These are phyloP conservation scores for Leishmania braziliensis DNA, from an alignment of 208 protist species.

Conservation along the genomic window DNA sequence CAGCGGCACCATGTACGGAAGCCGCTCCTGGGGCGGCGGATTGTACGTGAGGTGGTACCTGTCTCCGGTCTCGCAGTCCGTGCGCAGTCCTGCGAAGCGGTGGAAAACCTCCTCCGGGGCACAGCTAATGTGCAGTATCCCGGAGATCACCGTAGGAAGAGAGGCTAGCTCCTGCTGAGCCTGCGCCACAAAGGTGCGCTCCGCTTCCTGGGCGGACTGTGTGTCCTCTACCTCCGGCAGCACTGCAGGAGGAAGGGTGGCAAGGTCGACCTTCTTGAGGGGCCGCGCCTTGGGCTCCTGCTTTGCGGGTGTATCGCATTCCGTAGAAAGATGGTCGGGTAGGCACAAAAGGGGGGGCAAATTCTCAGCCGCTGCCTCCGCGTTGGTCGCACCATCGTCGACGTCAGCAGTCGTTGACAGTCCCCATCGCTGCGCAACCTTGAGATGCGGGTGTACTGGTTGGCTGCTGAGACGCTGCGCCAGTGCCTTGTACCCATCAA, in stretches of 20 bases:
- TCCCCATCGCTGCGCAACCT: constrained; percentile 11
- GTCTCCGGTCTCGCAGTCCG: constrained; percentile 74
- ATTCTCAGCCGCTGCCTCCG: background rate
- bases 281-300: constrained; percentile 52
- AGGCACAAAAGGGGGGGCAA: constrained; percentile 26
- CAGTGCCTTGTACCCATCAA: constrained; percentile 41
- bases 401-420: background rate
- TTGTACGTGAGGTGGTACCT: constrained; percentile 85
- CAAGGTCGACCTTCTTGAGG: constrained; percentile 66
- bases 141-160: constrained; percentile 44
- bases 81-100: constrained; percentile 81
- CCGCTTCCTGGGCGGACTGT: constrained; percentile 33
- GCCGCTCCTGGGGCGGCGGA: constrained; percentile 70
- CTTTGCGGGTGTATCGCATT: constrained; percentile 36
- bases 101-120: constrained; percentile 65
- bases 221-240: constrained; percentile 69
- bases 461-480: constrained; percentile 27
- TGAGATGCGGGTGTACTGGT: constrained; percentile 21
- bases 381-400: constrained; percentile 9
- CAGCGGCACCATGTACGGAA: constrained; percentile 65
- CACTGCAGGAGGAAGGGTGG: constrained; percentile 65
- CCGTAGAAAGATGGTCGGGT: constrained; percentile 20
- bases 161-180: constrained; percentile 42
- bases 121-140: constrained; percentile 73
- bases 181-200: constrained; percentile 49